These are phyloP conservation scores for Eutrema heterophyllum DNA, from an alignment of 345 rosid genomes.

Conservation along the genomic window DNA sequence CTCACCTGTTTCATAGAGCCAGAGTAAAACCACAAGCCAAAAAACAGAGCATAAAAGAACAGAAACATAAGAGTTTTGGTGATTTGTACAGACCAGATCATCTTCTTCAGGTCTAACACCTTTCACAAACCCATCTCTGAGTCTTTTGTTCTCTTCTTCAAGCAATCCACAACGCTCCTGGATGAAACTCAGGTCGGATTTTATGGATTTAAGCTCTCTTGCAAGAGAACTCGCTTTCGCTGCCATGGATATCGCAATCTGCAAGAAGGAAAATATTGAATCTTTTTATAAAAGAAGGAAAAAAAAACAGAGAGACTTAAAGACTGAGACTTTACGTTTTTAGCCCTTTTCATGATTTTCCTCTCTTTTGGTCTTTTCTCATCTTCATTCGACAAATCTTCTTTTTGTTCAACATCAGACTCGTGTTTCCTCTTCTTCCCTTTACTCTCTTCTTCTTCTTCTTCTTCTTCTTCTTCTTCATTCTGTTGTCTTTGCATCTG, in stretches of 20 bases:
- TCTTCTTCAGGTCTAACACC: conserved; percentile 91
- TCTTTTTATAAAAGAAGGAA: not conserved
- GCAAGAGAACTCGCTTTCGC: conserved; percentile 73
- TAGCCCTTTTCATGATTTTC: conserved; percentile 59
- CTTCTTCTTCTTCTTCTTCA: conserved; percentile 13
- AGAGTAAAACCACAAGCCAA: not conserved
- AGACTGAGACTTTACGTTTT: conserved; percentile 44
- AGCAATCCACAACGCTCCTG: conserved; percentile 75
- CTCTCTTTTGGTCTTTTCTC: conserved; percentile 41
- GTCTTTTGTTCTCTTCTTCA: conserved; percentile 85
- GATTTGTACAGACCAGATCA: conserved; percentile 54
- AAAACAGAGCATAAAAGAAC: not conserved
- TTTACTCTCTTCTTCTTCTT: conserved; percentile 35
- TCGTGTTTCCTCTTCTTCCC: conserved; percentile 67
- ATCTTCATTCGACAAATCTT: conserved; percentile 36
- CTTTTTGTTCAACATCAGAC: conserved; percentile 35
- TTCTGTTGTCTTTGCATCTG: conserved; percentile 29
- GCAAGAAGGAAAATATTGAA: conserved; percentile 18
- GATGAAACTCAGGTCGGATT: conserved; percentile 60
- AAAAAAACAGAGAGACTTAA: not conserved
- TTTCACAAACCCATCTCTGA: conserved; percentile 62
- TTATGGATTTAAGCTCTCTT: conserved; percentile 66
- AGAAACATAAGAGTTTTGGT: not conserved
- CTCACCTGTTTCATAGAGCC: conserved; percentile 51
- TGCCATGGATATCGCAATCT: conserved; percentile 90